Conservation (phyloP, 2,329 filamentous ascomycete genomes). For the Cyphellophora attinorum region DNA sequence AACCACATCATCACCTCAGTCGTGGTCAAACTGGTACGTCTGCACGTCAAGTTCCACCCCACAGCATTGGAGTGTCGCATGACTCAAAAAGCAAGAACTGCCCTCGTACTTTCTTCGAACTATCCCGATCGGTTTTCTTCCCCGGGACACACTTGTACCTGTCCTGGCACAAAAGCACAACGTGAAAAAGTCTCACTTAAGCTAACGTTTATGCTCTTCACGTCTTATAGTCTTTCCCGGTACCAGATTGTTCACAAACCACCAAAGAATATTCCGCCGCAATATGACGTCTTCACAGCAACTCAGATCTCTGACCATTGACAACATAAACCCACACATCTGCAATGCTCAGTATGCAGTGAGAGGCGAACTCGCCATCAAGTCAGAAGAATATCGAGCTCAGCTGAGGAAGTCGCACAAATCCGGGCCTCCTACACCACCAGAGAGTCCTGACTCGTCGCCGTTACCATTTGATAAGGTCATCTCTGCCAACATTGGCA, state of each 20-base stretch:
- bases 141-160: no score
- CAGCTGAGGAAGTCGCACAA: conserved; percentile 42
- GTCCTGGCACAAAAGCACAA: no score
- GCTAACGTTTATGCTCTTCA: no score
- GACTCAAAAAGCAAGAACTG: background rate
- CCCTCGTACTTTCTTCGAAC: background rate
- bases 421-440: conserved; percentile 23
- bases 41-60: background rate
- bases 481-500: conserved; percentile 97
- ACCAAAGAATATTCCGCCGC: conserved; percentile 24
- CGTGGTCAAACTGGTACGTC: background rate
- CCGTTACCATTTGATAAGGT: conserved; percentile 77
- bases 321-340: conserved; percentile 89
- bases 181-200: no score
- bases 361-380: conserved; percentile 86
- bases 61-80: background rate
- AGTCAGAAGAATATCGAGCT: conserved; percentile 82
- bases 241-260: conserved; percentile 1
- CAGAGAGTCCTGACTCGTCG: conserved; percentile 32
- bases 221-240: no score
- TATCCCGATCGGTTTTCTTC: background rate
- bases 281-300: conserved; percentile 35
- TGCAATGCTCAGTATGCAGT: conserved; percentile 89
- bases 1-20: background rate
- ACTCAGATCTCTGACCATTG: conserved; percentile 53